These are phyloP conservation scores for Boletus semigastroideus DNA, from an alignment of 1,284 basidiomycete genomes.

Conservation along the genomic window DNA sequence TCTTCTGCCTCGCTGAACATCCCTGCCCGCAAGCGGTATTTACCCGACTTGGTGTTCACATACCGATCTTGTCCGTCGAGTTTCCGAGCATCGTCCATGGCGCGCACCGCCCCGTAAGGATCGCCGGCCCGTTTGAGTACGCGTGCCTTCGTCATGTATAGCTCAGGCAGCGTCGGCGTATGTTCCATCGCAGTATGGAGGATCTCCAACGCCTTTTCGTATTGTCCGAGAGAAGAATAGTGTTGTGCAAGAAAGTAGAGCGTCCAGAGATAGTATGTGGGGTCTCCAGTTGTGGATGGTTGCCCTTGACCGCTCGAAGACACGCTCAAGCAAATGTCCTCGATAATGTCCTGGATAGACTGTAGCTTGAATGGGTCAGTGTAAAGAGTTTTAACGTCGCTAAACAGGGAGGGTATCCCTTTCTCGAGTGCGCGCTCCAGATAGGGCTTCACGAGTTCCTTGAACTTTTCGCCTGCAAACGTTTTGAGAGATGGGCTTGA, in stretches of 20 bases:
- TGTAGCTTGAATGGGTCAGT: constrained; percentile 60
- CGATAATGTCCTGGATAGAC: constrained; percentile 71
- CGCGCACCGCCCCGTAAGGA: constrained; percentile 67
- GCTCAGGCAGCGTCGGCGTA: constrained; percentile 92
- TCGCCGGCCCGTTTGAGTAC: constrained; percentile 90
- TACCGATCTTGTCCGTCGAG: constrained; percentile 96
- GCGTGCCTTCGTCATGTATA: constrained; percentile 83
- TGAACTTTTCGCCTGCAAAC: constrained; percentile 61
- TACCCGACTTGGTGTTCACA: constrained; percentile 92
- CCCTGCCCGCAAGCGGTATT: constrained; percentile 86
- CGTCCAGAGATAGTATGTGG: constrained; percentile 91
- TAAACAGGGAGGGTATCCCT: constrained; percentile 93
- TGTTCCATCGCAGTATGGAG: constrained; percentile 74
- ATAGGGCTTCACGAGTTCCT: constrained; percentile 66
- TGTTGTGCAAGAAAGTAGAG: constrained; percentile 96
- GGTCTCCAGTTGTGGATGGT: constrained; percentile 50
- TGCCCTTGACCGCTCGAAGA: constrained; percentile 25
- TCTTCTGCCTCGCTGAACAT: constrained; percentile 73
- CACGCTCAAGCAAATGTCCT: constrained; percentile 47
- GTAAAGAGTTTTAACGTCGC: constrained; percentile 90
- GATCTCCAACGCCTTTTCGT: constrained; percentile 62
- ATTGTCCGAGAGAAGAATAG: constrained; percentile 65
- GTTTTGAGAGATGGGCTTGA: constrained; percentile 1
- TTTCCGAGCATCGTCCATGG: constrained; percentile 80
- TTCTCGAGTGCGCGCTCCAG: constrained; percentile 73